A percentile compares a stretch with the other conserved stretches of the same genome.
Conservation (phyloP, 176 grass and related monocot species). For the maize (Zea mays) region DNA sequence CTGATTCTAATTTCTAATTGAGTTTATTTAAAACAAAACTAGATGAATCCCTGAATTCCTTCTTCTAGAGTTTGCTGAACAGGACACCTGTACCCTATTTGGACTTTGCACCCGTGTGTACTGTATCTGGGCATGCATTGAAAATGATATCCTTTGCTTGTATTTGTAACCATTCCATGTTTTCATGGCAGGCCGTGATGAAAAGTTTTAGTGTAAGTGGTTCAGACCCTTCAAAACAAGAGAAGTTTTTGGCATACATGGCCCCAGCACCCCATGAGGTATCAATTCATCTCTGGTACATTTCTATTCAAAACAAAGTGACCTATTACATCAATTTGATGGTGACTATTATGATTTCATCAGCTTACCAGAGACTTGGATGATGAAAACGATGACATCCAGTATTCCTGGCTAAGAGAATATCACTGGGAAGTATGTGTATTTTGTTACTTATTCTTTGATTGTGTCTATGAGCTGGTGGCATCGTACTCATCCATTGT, state of each 20-base stretch:
- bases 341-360: conserved; percentile 35
- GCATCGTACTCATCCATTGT: conserved; percentile 19
- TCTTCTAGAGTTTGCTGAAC: neutral
- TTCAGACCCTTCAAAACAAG: conserved; percentile 72
- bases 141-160: conserved; percentile 20
- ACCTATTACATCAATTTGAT: conserved; percentile 22
- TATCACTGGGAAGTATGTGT: conserved; percentile 96
- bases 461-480: conserved; percentile 11
- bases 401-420: conserved; percentile 86
- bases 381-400: conserved; percentile 69
- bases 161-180: conserved; percentile 28
- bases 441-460: neutral
- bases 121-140: neutral
- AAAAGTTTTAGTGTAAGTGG: conserved; percentile 90
- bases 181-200: conserved; percentile 79
- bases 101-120: neutral
- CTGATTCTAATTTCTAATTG: neutral
- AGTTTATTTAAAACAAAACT: neutral
- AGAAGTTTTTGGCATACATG: conserved; percentile 98
- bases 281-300: conserved; percentile 21
- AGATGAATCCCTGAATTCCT: neutral
- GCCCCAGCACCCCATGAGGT: conserved; percentile 80
- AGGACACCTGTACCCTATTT: neutral
- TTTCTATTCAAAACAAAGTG: conserved; percentile 11
- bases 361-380: conserved; percentile 77